These are phyloP conservation scores for Mayamaea pseudoterrestris DNA, from an alignment of 108 stramenopile genomes.

Conservation along the genomic window DNA sequence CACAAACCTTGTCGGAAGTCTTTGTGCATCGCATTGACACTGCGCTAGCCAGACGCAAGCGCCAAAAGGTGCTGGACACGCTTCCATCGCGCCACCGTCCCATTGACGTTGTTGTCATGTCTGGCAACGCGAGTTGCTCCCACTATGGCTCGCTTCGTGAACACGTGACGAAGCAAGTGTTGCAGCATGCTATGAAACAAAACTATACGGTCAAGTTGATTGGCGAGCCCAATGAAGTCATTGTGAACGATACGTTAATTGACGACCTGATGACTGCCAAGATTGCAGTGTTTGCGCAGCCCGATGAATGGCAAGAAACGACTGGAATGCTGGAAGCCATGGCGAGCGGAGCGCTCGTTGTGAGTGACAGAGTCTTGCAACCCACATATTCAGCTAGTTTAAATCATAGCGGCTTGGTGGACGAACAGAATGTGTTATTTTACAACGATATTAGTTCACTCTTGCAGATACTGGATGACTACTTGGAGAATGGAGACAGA, in stretches of 20 bases:
- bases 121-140: conserved; percentile 23
- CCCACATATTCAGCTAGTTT: no score
- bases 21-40: conserved; percentile 19
- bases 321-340: conserved; percentile 42
- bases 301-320: conserved; percentile 59
- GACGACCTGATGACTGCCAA: conserved; percentile 30
- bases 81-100: background rate
- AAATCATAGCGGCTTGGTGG: conserved; percentile 13
- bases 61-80: conserved; percentile 11
- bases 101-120: conserved; percentile 22
- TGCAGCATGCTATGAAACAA: conserved; percentile 5
- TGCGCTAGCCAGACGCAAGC: background rate
- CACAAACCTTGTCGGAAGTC: conserved; percentile 17
- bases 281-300: conserved; percentile 47
- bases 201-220: conserved; percentile 8
- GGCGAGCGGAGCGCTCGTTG: conserved; percentile 46
- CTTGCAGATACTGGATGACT: conserved; percentile 17
- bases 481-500: conserved; percentile 8
- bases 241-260: background rate
- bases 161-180: conserved; percentile 7
- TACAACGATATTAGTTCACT: conserved; percentile 24
- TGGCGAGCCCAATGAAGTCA: background rate
- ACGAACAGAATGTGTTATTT: conserved; percentile 27
- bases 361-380: conserved; percentile 33
- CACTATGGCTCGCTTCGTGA: conserved; percentile 31